Evolutionary conservation across 139 green algal genomes (phyloP), one percentile per base, ranked within the genome.

Genomic region (Volvox reticuliferus): DNA sequence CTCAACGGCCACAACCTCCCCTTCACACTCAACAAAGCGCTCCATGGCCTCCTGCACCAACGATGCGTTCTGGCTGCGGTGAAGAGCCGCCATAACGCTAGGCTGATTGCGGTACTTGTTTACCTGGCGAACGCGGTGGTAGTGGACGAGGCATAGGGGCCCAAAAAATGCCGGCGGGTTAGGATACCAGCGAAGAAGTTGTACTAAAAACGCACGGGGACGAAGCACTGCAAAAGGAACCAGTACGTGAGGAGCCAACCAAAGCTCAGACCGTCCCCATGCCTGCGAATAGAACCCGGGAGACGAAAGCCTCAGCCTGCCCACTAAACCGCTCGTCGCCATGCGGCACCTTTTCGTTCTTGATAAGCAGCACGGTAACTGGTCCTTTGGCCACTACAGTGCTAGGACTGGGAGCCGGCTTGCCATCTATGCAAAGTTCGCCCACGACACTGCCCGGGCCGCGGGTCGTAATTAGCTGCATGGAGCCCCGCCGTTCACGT

Each of bases 21-120:
- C 44, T 65, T 93, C 90, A 78, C 90, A 93, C 77, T 93, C 90
- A 44, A 93, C 80, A 61, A 93, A 93, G 12, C 90, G 77, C 85
- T 93, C 90, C 77, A 93, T 91, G 36, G 90, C 84, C 85, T 93
- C 90, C 85, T 93, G 90, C 76, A 93, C 90, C 85, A 93, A 67
- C 35, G 62, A 63, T 20, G 90, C 84, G 79, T 93, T 93, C 83
- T 86, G 63, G 32, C 82, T 91, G 85, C 90, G 90, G 79, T 91
- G 88, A 30, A 93, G 62, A 24, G 90, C 90, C n/a, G 85, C 90
- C 65, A 89, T 84, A 21, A 93, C 90, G 61, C 88, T 89, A 19
- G 90, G 90, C 76, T 93, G 89, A 76, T 89, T 90, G 75, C 86
- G 86, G 86, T 90, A 90, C 86, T 90, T 90, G 73, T 84, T 84